Evolutionary conservation across 2,329 filamentous ascomycete genomes (phyloP).

Genomic region (Claviceps quebecensis): DNA sequence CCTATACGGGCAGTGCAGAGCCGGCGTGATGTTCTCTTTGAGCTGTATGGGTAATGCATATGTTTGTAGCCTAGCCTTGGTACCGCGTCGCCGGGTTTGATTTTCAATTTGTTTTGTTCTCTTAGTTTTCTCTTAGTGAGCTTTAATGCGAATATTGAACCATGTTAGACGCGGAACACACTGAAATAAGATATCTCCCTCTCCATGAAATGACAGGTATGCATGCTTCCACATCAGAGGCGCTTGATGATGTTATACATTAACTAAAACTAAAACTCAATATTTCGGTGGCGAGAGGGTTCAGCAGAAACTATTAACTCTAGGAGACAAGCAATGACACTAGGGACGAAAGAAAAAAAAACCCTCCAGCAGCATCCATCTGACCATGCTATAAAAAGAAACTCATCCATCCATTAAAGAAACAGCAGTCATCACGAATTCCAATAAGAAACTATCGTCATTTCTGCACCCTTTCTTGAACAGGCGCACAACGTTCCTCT

Average conservation of each 20-base stretch:
- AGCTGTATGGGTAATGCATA: constrained; percentile 15
- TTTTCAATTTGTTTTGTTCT: constrained; percentile 28
- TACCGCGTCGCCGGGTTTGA: constrained; percentile 11
- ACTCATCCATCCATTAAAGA: no score
- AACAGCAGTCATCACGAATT: no score
- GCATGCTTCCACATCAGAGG: no score
- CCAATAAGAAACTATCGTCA: no score
- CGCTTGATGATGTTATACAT: no score
- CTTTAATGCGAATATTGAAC: constrained; percentile 51
- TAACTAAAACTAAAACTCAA: not conserved
- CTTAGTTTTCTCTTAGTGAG: constrained; percentile 41
- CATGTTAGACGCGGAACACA: constrained; percentile 14
- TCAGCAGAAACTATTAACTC: not conserved
- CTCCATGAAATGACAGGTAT: no score
- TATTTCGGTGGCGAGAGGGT: not conserved
- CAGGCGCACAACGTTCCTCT: no score
- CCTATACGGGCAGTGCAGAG: constrained; percentile 2
- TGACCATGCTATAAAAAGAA: no score
- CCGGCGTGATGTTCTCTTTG: constrained; percentile 7
- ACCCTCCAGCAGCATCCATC: not conserved
- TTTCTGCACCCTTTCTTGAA: no score
- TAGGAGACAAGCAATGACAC: no score
- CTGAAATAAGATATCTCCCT: not conserved
- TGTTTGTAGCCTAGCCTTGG: constrained; percentile 16
- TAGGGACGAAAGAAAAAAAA: not conserved